Evolutionary conservation across 2,329 filamentous ascomycete genomes (phyloP), one percentile per base, ranked within the genome.

Genomic region (Pseudocercospora fuligena): DNA sequence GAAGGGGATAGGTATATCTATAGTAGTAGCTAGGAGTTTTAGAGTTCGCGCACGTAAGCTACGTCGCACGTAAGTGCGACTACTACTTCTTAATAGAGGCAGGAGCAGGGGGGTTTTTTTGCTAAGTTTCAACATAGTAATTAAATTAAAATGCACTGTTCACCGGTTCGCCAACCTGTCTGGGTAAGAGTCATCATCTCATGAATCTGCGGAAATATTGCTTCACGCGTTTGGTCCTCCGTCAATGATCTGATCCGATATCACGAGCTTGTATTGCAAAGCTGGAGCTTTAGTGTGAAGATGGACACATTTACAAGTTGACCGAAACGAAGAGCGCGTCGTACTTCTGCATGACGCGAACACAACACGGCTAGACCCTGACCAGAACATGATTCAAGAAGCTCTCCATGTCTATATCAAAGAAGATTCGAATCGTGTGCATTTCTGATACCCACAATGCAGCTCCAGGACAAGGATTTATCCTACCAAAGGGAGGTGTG

Each of bases 371-470:
- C 16, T 5, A 40, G 14, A 40, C 36, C 36, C 36, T 40, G 36
- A 16, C 16, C 14, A 11, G 19, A 19, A 21, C 46, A 21, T 49
- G 46, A 49, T 56, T 56, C 51, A 29, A 7, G 25, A 31, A 25
- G 51, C 16, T n/a, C 21, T 9, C 16, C 49, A 69, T 69, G 61
- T 49, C 58, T 47, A 14, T 25, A 36, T 40, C 31, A 25, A 53
- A 60, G 25, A 83, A 85, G 69, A 89, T 90, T 5, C 86, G 90
- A 67, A 85, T 93, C 65, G 89, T 93, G 61, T 92, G 90, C 79
- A 85, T 93, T 64, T 91, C 91, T 3, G 91, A 94, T 78, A 93
- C 70, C 16, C 68, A 60, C 25, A 58, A 59, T 29, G 60, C 29
- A 25, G 59, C 64, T 40, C 58, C 46, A 19, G 49, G 51, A 2